phyloP scores from a whole-genome alignment of 768 basidiomycete species.

The Mycena albidolilacea region DNA sequence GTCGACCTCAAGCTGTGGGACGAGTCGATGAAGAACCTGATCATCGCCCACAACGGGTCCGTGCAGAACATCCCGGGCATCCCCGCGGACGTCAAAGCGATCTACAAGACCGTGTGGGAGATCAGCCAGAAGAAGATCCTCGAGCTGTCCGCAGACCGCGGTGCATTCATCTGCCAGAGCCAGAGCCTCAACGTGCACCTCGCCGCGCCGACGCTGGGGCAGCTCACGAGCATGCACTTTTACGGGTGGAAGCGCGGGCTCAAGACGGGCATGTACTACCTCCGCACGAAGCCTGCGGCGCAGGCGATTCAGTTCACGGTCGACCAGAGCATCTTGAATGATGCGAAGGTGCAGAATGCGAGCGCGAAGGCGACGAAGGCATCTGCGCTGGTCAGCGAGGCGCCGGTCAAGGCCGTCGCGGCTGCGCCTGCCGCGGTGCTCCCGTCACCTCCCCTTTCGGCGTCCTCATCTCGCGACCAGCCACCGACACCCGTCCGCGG shows the following conservation, averaged over 20 bases:
- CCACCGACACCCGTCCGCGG: constrained; percentile 36
- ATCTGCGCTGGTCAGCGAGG: constrained; percentile 3
- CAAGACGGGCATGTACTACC: constrained; percentile 90
- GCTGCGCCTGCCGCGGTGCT: constrained; percentile 43
- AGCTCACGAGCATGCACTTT: constrained; percentile 86
- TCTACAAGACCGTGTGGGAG: constrained; percentile 94
- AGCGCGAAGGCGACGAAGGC: constrained; percentile 44
- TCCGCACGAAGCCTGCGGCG: constrained; percentile 84
- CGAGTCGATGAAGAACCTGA: constrained; percentile 48
- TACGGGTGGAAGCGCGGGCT: constrained; percentile 91
- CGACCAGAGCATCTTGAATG: constrained; percentile 83
- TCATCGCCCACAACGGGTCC: constrained; percentile 40
- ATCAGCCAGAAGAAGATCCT: constrained; percentile 88
- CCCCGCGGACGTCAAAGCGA: constrained; percentile 81
- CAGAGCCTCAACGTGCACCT: constrained; percentile 86
- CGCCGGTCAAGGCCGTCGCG: constrained; percentile 29
- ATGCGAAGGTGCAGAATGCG: constrained; percentile 65
- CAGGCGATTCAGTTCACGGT: constrained; percentile 80
- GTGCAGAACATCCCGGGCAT: constrained; percentile 75
- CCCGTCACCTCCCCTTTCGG: constrained; percentile 47
- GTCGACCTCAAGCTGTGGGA: constrained; percentile 85
- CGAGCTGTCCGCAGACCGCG: constrained; percentile 86
- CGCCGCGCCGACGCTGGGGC: constrained; percentile 77
- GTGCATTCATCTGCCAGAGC: constrained; percentile 87
- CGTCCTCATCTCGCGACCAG: constrained; percentile 42